phyloP scores from a whole-genome alignment of 2,329 filamentous ascomycete species.

The Orbilia javanica region DNA sequence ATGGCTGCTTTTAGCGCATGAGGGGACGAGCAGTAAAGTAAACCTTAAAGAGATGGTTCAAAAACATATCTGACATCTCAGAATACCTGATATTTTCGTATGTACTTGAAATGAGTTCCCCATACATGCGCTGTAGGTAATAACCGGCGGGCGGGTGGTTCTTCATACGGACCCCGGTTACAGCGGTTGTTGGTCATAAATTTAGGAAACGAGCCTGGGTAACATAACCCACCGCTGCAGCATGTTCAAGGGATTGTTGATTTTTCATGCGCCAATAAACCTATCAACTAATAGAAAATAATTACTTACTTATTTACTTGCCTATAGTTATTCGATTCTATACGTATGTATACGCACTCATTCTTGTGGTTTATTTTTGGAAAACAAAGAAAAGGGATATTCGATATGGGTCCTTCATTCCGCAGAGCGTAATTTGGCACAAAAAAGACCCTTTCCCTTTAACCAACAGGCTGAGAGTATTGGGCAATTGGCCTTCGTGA shows the following conservation, averaged over 20 bases:
- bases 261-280: constrained; percentile 15
- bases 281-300: constrained; percentile 17
- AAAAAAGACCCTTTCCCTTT: constrained; percentile 4
- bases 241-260: not conserved
- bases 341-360: not conserved
- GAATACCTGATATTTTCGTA: constrained; percentile 34
- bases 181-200: constrained; percentile 40
- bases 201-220: not conserved
- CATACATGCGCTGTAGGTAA: constrained; percentile 4
- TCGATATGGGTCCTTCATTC: constrained; percentile 28
- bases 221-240: not conserved
- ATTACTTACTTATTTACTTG: too few relatives aligned
- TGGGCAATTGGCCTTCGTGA: constrained; percentile 9
- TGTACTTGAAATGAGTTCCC: constrained; percentile 32
- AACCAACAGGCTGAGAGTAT: not conserved
- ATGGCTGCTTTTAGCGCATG: constrained; percentile 15
- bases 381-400: constrained; percentile 14
- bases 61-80: constrained; percentile 12
- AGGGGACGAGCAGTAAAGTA: constrained; percentile 17
- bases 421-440: constrained; percentile 51
- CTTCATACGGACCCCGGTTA: constrained; percentile 48
- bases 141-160: constrained; percentile 33
- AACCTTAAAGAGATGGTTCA: constrained; percentile 24
- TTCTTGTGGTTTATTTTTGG: constrained; percentile 45
- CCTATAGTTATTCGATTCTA: not conserved